phyloP scores from a whole-genome alignment of 2,329 filamentous ascomycete species.

The Geosmithia flava region DNA sequence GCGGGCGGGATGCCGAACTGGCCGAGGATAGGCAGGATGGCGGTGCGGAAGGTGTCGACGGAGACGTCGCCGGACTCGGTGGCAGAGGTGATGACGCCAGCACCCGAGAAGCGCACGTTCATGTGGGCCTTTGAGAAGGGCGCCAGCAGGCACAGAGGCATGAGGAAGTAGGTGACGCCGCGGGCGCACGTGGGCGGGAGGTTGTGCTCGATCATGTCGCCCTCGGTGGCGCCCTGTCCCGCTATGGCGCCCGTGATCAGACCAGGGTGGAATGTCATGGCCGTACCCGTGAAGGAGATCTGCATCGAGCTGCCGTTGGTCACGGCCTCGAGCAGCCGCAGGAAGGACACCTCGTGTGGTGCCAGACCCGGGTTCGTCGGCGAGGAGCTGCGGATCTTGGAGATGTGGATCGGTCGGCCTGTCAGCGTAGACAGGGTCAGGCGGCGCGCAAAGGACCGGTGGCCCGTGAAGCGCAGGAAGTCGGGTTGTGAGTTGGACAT shows the following conservation, averaged over 20 bases:
- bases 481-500: slow-evolving; percentile 35
- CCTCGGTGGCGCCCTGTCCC: slow-evolving; percentile 56
- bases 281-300: slow-evolving; percentile 92
- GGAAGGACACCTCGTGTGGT: slow-evolving; percentile 87
- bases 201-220: slow-evolving; percentile 70
- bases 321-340: slow-evolving; percentile 84
- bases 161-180: slow-evolving; percentile 82
- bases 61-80: slow-evolving; percentile 79
- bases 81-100: slow-evolving; percentile 82
- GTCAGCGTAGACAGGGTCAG: slow-evolving; percentile 86
- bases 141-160: slow-evolving; percentile 79
- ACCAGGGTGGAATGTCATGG: slow-evolving; percentile 81
- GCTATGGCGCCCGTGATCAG: slow-evolving; percentile 77
- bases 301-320: slow-evolving; percentile 94
- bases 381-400: slow-evolving; percentile 81
- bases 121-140: slow-evolving; percentile 88
- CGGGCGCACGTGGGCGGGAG: slow-evolving; percentile 65
- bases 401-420: slow-evolving; percentile 79
- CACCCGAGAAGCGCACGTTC: slow-evolving; percentile 80
- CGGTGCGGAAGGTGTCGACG: slow-evolving; percentile 86
- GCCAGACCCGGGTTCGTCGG: slow-evolving; percentile 80
- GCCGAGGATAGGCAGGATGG: slow-evolving; percentile 78
- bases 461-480: slow-evolving; percentile 68
- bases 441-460: slow-evolving; percentile 70
- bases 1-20: slow-evolving; percentile 73